Conservation (phyloP, 805 yeast genomes). For the Ogataea wickerhamii region DNA sequence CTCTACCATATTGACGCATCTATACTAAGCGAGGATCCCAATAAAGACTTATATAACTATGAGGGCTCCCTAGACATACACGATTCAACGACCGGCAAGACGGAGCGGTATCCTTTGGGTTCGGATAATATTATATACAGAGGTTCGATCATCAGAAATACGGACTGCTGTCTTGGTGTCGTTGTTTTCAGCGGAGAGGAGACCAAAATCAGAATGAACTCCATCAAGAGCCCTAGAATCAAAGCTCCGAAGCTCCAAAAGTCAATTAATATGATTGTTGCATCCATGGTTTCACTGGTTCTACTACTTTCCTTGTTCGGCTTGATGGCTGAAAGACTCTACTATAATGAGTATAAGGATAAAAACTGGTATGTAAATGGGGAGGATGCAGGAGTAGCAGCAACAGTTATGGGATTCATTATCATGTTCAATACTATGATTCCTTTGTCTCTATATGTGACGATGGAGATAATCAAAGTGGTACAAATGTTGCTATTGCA, state of each 20-base stretch:
- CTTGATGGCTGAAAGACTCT: constrained; percentile 69
- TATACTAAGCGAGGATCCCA: constrained; percentile 84
- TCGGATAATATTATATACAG: constrained; percentile 84
- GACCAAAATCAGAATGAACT: constrained; percentile 92
- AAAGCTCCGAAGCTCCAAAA: constrained; percentile 91
- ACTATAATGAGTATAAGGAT: constrained; percentile 38
- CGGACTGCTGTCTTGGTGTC: constrained; percentile 67
- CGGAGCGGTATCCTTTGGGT: constrained; percentile 56
- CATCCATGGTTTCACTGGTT: constrained; percentile 85
- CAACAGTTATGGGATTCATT: constrained; percentile 91
- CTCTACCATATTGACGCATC: constrained; percentile 48
- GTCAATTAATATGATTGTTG: constrained; percentile 76
- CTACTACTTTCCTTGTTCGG: constrained; percentile 71
- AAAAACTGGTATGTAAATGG: constrained; percentile 70
- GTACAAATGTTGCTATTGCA: constrained; percentile 79
- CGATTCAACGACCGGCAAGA: constrained; percentile 23
- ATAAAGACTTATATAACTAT: constrained; percentile 83
- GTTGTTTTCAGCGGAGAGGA: constrained; percentile 95
- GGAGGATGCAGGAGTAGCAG: constrained; percentile 78
- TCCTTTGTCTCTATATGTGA: constrained; percentile 90
- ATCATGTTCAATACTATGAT: constrained; percentile 97
- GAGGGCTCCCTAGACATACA: constrained; percentile 64
- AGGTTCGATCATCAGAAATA: constrained; percentile 87
- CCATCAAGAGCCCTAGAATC: constrained; percentile 80
- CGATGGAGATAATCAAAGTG: constrained; percentile 92